phyloP scores from a whole-genome alignment of 2,329 filamentous ascomycete species.

The Diplodia corticola region DNA sequence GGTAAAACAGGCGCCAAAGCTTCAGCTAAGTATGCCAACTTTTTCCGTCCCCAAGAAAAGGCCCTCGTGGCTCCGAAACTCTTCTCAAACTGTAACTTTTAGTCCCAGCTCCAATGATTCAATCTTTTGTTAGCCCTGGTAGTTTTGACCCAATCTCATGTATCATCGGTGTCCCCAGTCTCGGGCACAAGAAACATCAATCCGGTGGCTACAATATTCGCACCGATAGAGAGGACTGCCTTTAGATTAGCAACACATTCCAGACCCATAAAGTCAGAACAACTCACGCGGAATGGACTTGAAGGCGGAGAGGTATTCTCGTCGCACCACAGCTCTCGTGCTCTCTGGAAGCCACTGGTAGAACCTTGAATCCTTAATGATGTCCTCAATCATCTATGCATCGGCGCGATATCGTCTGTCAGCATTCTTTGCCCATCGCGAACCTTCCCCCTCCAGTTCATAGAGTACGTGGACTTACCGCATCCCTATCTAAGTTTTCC shows the following conservation, averaged over 20 bases:
- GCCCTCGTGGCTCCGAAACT: no score
- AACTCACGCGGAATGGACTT: not conserved
- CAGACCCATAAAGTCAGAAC: accelerated
- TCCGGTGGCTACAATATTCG: not conserved
- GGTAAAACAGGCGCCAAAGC: no score
- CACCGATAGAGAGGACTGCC: not conserved
- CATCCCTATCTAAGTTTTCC: not conserved
- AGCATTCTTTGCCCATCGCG: not conserved
- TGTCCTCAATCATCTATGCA: not conserved
- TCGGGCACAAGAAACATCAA: not conserved
- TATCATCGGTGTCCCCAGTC: not conserved
- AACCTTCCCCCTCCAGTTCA: no score
- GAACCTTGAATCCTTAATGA: not conserved
- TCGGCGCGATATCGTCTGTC: not conserved
- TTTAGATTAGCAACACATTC: not conserved
- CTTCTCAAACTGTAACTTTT: no score
- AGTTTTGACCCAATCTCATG: no score
- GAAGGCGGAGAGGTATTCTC: not conserved
- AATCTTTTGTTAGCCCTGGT: no score
- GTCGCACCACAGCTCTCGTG: not conserved
- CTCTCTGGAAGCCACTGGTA: not conserved
- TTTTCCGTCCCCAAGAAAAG: no score
- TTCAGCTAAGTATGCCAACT: no score
- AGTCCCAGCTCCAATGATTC: no score
- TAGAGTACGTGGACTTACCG: no score